Evolutionary conservation across 345 rosid species (phyloP).

Genomic region (Citrus sinensis): DVS_A1.0 CM039163.1:34330501-34331000

Average conservation of each 20-base stretch:
- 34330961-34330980: background rate
- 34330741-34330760: background rate
- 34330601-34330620: background rate
- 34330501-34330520: background rate
- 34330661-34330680: background rate
- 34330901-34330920: background rate
- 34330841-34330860: background rate
- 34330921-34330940: background rate
- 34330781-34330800: background rate
- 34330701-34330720: background rate
- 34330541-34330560: background rate
- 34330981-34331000: background rate
- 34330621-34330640: background rate
- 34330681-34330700: background rate
- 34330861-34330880: background rate
- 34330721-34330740: background rate
- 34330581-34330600: background rate
- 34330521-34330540: background rate
- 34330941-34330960: background rate
- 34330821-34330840: constrained; percentile 7
- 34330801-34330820: background rate
- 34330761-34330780: background rate
- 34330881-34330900: background rate
- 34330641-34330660: background rate
- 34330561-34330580: background rate